These are phyloP conservation scores for Amborella trichopoda DNA, from an alignment of 164 flowering plant genomes.

Conservation along the genomic window DNA sequence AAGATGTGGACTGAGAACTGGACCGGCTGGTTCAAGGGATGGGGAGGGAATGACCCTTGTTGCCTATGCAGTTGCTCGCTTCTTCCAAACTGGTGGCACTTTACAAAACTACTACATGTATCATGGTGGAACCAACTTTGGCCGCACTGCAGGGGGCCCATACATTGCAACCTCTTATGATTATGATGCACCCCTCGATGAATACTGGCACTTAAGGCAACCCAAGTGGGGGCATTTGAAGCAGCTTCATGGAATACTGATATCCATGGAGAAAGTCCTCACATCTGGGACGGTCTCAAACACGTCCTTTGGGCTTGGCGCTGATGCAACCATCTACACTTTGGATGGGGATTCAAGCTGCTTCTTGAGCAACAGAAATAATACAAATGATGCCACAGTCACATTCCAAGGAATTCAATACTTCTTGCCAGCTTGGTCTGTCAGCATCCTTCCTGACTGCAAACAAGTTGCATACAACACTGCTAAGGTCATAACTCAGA, in stretches of 20 bases:
- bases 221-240: conserved; percentile 7
- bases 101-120: conserved; percentile 43
- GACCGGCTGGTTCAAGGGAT: conserved; percentile 19
- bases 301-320: not conserved
- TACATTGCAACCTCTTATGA: conserved; percentile 30
- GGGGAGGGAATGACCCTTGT: conserved; percentile 19
- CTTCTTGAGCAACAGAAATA: conserved; percentile 37
- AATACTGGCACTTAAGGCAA: conserved; percentile 20
- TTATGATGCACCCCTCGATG: conserved; percentile 38
- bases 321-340: conserved; percentile 1
- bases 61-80: conserved; percentile 28
- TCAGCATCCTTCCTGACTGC: conserved; percentile 51
- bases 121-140: conserved; percentile 41
- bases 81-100: conserved; percentile 24
- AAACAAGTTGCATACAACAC: conserved; percentile 38
- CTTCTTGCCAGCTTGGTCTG: conserved; percentile 69
- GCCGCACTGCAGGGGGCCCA: conserved; percentile 32
- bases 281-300: not conserved
- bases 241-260: conserved; percentile 5
- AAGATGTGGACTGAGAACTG: conserved; percentile 34
- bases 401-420: conserved; percentile 14
- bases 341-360: conserved; percentile 21
- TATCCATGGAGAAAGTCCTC: conserved; percentile 2
- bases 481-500: conserved; percentile 50
- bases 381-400: conserved; percentile 17